A percentile compares a stretch with the other conserved stretches of the same genome.
phyloP scores from a whole-genome alignment of 208 protist genomes.

The Crithidia bombi region DNA sequence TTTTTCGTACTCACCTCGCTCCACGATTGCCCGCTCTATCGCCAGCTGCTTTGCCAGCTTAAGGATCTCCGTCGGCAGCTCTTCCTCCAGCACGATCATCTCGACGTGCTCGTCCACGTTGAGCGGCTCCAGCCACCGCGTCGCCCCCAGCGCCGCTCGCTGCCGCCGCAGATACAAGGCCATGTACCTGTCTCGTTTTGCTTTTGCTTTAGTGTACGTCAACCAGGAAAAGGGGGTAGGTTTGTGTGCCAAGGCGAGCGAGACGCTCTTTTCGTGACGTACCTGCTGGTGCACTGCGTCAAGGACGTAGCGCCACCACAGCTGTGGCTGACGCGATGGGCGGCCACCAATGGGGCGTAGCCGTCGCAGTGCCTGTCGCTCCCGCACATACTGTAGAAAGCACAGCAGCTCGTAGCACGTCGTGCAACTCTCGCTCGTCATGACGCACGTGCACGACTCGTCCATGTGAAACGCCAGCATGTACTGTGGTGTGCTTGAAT shows the following conservation, averaged over 20 bases:
- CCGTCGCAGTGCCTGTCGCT: slow-evolving; percentile 39
- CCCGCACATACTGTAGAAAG: slow-evolving; percentile 21
- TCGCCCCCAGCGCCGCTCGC: slow-evolving; percentile 25
- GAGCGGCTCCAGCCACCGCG: slow-evolving; percentile 50
- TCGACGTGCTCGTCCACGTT: slow-evolving; percentile 37
- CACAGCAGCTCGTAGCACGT: slow-evolving; percentile 27
- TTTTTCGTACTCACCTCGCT: slow-evolving; percentile 44
- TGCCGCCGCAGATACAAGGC: slow-evolving; percentile 48
- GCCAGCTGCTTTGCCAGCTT: slow-evolving; percentile 59
- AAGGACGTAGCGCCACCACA: slow-evolving; percentile 76
- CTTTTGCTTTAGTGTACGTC: slow-evolving; percentile 43
- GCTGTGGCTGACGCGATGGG: slow-evolving; percentile 42
- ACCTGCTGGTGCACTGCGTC: slow-evolving; percentile 46
- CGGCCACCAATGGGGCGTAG: slow-evolving; percentile 38
- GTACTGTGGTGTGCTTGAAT: slow-evolving; percentile 29
- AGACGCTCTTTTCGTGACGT: slow-evolving; percentile 20
- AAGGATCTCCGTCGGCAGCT: slow-evolving; percentile 64
- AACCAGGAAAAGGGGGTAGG: slow-evolving; percentile 52
- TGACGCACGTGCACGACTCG: slow-evolving; percentile 23
- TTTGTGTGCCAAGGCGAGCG: slow-evolving; percentile 8
- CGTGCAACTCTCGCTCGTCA: slow-evolving; percentile 30
- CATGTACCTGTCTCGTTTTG: slow-evolving; percentile 52
- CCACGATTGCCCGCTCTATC: slow-evolving; percentile 34
- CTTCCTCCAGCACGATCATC: slow-evolving; percentile 47
- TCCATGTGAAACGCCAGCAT: slow-evolving; percentile 36